phyloP scores from a whole-genome alignment of 768 basidiomycete species.

The Fistulinella prunicolor region DNA sequence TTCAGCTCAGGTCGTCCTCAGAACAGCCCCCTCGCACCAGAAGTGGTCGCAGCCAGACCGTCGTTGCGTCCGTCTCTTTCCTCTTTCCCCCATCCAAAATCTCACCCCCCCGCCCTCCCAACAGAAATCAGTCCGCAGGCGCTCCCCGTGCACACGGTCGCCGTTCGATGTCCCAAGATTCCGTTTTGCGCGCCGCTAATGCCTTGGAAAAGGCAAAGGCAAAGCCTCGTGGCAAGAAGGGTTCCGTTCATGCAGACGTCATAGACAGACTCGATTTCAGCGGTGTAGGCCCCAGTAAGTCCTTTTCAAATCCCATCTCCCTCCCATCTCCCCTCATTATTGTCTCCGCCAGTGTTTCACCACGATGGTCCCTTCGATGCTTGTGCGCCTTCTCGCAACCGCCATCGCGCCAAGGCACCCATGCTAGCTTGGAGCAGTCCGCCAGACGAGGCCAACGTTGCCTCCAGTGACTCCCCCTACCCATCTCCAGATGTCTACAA shows the following conservation, averaged over 20 bases:
- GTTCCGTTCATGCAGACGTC: slow-evolving; percentile 80
- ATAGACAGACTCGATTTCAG: slow-evolving; percentile 88
- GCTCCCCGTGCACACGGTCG: slow-evolving; percentile 32
- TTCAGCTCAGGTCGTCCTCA: slow-evolving; percentile 35
- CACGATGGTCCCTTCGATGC: slow-evolving; percentile 93
- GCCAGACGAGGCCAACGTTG: slow-evolving; percentile 40
- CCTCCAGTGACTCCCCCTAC: slow-evolving; percentile 47
- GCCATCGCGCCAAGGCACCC: slow-evolving; percentile 73
- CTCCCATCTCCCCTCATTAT: neutral
- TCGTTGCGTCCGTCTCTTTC: slow-evolving; percentile 27
- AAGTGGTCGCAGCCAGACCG: slow-evolving; percentile 57
- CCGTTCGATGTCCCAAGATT: slow-evolving; percentile 52
- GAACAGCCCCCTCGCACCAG: slow-evolving; percentile 45
- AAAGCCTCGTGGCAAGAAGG: slow-evolving; percentile 61
- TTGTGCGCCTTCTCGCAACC: slow-evolving; percentile 87
- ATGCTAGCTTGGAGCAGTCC: slow-evolving; percentile 70
- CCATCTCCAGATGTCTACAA: slow-evolving; percentile 42
- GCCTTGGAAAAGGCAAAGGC: slow-evolving; percentile 44
- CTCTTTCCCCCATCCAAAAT: slow-evolving; percentile 8
- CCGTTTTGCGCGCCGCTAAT: slow-evolving; percentile 37
- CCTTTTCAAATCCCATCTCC: slow-evolving; percentile 2
- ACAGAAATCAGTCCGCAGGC: slow-evolving; percentile 22
- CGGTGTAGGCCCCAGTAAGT: slow-evolving; percentile 80
- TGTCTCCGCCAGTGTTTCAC: slow-evolving; percentile 66
- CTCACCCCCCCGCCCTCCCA: slow-evolving; percentile 17